These are phyloP conservation scores for Lentithecium fluviatile DNA, from an alignment of 495 filamentous ascomycete genomes.

Conservation along the genomic window DNA sequence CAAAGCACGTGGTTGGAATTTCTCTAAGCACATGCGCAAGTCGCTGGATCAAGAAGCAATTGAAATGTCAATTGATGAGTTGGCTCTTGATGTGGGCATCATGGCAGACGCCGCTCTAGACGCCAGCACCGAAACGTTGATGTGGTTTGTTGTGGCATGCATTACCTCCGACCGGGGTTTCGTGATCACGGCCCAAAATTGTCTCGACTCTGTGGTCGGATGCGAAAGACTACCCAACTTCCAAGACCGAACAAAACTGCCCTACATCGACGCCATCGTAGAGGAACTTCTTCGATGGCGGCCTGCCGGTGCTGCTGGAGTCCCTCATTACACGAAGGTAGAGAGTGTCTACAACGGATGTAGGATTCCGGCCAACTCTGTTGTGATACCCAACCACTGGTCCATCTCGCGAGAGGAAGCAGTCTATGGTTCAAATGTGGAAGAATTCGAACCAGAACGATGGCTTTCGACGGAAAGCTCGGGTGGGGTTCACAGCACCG, in stretches of 20 bases:
- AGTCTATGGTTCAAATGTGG: not conserved
- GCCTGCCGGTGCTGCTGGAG: conserved; percentile 35
- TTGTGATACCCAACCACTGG: conserved; percentile 7
- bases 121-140: conserved; percentile 4
- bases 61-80: not conserved
- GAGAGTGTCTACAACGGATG: conserved; percentile 17
- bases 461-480: not conserved
- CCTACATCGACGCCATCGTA: conserved; percentile 41
- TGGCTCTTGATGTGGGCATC: not conserved
- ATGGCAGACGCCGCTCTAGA: conserved; percentile 7
- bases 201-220: conserved; percentile 44
- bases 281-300: conserved; percentile 46
- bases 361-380: conserved; percentile 22
- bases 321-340: conserved; percentile 11
- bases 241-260: conserved; percentile 37
- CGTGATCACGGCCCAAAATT: conserved; percentile 34
- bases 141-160: conserved; percentile 16
- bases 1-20: not conserved
- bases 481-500: no score
- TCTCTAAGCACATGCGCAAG: not conserved
- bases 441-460: not conserved
- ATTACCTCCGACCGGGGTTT: not conserved
- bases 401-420: not conserved
- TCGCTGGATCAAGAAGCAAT: not conserved
- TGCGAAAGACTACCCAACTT: conserved; percentile 39